Percentiles rank a stretch among this genome's conserved stretches.
Evolutionary conservation across 2,329 filamentous ascomycete species (phyloP).

Genomic region (Penicillium concentricum): DNA sequence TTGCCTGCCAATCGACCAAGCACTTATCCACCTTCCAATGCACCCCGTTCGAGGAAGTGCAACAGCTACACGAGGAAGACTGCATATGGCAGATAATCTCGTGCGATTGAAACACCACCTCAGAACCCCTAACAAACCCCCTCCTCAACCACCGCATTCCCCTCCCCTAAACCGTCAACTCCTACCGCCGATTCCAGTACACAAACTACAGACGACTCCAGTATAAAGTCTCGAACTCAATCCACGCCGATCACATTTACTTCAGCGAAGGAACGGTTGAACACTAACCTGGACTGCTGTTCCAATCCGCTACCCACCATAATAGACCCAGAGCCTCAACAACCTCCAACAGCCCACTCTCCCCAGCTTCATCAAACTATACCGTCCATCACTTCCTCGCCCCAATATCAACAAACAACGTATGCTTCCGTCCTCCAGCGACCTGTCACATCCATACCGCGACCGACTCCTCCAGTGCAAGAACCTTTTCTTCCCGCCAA

Average conservation of each 20-base stretch:
- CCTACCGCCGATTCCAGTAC: constrained; percentile 1
- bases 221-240: too few species aligned
- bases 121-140: constrained; percentile 1
- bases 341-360: background rate
- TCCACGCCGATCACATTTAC: too few species aligned
- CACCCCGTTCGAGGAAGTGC: constrained; percentile 1
- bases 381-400: background rate
- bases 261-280: too few species aligned
- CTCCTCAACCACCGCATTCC: constrained; percentile 1
- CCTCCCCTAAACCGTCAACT: constrained; percentile 2
- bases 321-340: constrained; percentile 2
- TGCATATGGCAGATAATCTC: constrained; percentile 12
- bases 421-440: constrained; percentile 11
- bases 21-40: constrained; percentile 3
- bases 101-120: constrained; percentile 7
- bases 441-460: background rate
- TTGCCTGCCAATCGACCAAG: constrained; percentile 6
- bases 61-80: constrained; percentile 8
- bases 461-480: background rate
- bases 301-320: constrained; percentile 1
- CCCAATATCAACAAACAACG: constrained; percentile 8
- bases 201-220: constrained; percentile 1
- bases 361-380: constrained; percentile 1
- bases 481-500: background rate
- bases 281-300: constrained; percentile 5